Percentiles rank a stretch among this genome's conserved stretches.
These are phyloP conservation scores for Phycomyces blakesleeanus DNA, from an alignment of 192 early-diverging fungal species.

Conservation along the genomic window DNA sequence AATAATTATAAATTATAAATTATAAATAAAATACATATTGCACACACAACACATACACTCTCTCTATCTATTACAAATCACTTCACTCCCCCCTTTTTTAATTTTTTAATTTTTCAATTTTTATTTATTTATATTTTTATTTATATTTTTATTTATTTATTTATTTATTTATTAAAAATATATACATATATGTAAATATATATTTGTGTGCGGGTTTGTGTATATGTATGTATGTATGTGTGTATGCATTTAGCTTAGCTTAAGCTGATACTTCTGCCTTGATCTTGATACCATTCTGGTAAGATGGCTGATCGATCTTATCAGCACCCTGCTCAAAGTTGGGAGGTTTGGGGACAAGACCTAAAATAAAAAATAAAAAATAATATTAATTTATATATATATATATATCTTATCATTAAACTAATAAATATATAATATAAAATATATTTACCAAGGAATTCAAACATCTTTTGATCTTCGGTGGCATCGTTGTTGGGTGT, in stretches of 20 bases:
- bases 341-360: slow-evolving; percentile 42
- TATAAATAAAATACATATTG: too few species aligned
- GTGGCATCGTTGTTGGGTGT: slow-evolving; percentile 73
- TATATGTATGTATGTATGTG: too few species aligned
- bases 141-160: background rate
- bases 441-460: slow-evolving; percentile 46
- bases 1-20: too few species aligned
- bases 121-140: too few species aligned
- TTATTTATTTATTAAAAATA: background rate
- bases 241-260: background rate
- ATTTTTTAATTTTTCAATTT: too few species aligned
- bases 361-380: slow-evolving; percentile 13
- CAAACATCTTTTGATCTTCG: slow-evolving; percentile 73
- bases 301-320: slow-evolving; percentile 23
- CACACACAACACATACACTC: too few species aligned
- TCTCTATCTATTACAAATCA: too few species aligned
- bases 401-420: slow-evolving; percentile 10
- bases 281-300: slow-evolving; percentile 24
- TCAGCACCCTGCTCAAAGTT: slow-evolving; percentile 45
- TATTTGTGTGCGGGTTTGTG: too few species aligned
- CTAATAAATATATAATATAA: background rate
- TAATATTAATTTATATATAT: too few species aligned
- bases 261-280: slow-evolving; percentile 4
- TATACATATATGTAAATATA: too few species aligned
- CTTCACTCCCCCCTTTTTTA: too few species aligned